Base-by-base conservation (phyloP, 192 early-diverging fungal genomes). In the Gaertneriomyces sp. region DNA sequence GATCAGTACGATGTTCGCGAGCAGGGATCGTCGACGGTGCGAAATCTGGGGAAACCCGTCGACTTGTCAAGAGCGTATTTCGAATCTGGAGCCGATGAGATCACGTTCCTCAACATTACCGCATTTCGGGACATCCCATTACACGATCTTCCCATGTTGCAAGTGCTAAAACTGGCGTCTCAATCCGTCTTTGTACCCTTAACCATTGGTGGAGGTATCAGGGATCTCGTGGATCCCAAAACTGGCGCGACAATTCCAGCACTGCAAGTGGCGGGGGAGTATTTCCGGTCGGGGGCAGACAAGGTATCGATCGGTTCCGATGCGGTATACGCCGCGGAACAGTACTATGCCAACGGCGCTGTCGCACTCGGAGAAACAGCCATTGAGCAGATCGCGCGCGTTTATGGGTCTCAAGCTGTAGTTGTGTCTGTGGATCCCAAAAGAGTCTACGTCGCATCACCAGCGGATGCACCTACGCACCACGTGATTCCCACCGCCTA, bases 221-320 rank as follows among this genome's bases (percentile, higher is more conserved):
- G 96, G 53, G 92, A 98, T 68, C 78, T 96, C 7, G 81, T 72
- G 9, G 91, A 99, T 53, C 93, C 94, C 39, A 89, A 90, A 65
- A 53, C 25, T 10, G 93, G 91, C 11, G 58, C 17, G 16, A 46
- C 68, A 3, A 66, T 78, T 8, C 79, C 95, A 0, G 98, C 98
- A 0, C 80, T 98, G 9, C 86, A 96, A n/a, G 98, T 99, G n/a
- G 98, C 95, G 5, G 93, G 93, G 42, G 93, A 92, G 75, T 99
- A 99, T 73, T 99, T 99, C 81, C 83, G 98, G 14, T 96, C 92
- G 12, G 98, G 98, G 5, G 98, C 98, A 3, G 98, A 99, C 77
- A 99, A 99, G 76, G 94, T 99, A 6, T 96, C 94, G 14, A 99
- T 99, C 70, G 98, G 98, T 25, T 93, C 92, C 55, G 98, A 99